Conservation (phyloP, 1,284 basidiomycete genomes). For the Albatrellus sp. region DNA sequence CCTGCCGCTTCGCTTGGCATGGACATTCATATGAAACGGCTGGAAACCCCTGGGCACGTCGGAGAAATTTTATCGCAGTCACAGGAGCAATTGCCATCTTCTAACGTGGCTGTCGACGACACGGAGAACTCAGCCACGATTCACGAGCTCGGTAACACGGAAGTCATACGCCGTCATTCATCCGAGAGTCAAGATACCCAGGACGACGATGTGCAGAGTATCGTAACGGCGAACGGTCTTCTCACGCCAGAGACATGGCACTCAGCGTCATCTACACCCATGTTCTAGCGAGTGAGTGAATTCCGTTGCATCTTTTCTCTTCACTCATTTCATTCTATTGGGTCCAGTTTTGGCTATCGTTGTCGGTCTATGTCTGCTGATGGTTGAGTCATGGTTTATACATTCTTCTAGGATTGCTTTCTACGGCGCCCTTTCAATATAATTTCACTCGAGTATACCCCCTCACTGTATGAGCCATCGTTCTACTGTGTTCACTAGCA, state of each 20-base stretch:
- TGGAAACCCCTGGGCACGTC: background rate
- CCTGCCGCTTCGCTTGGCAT: background rate
- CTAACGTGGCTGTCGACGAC: too few relatives aligned
- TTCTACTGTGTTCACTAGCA: background rate
- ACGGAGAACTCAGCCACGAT: background rate
- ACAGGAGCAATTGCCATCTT: too few relatives aligned
- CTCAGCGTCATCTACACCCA: constrained; percentile 17
- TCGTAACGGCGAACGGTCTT: constrained; percentile 9
- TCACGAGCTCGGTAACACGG: background rate
- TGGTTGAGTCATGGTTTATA: background rate
- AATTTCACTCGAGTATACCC: too few relatives aligned
- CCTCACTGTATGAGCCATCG: constrained; percentile 11
- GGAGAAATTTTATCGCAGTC: too few relatives aligned
- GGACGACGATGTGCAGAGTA: constrained; percentile 5
- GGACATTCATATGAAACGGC: background rate
- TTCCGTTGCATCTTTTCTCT: too few relatives aligned
- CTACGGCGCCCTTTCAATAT: background rate
- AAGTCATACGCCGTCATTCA: background rate
- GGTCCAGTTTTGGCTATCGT: background rate
- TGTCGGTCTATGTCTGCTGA: background rate
- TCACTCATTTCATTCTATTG: background rate
- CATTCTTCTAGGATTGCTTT: background rate
- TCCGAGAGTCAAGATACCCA: background rate
- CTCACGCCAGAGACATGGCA: constrained; percentile 13
- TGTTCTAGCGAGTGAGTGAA: background rate